Conservation (phyloP, 331 rosid genomes). For the Phaseolus coccineus region DNA sequence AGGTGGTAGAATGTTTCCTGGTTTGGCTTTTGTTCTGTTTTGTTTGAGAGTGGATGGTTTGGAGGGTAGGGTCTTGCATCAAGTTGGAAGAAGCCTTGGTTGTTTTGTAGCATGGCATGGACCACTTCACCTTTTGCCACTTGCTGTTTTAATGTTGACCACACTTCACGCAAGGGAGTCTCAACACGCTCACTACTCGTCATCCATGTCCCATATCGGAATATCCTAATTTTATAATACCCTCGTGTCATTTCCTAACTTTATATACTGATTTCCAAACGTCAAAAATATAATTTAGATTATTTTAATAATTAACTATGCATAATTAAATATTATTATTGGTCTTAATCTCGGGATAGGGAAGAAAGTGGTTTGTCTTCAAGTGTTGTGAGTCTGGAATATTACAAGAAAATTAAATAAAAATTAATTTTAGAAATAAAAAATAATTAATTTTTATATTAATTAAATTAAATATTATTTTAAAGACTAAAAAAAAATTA, state of each 20-base stretch:
- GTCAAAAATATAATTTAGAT: no score
- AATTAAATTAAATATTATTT: no score
- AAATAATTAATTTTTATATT: no score
- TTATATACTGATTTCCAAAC: no score
- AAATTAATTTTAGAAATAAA: no score
- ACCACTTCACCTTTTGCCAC: background rate
- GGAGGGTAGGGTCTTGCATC: background rate
- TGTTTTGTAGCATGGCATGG: conserved; percentile 15
- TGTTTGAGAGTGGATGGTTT: background rate
- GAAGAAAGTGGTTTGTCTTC: no score
- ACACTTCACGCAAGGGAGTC: background rate
- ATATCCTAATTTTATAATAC: background rate
- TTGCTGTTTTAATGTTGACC: background rate
- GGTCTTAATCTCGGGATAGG: no score
- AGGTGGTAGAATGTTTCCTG: background rate
- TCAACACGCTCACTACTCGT: background rate
- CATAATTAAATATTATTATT: no score
- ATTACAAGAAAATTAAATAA: no score
- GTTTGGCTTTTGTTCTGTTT: background rate
- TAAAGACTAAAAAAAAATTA: no score
- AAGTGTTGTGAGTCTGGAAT: no score
- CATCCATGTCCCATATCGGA: background rate
- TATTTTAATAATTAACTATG: no score
- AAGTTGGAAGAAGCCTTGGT: background rate
- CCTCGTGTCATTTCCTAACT: background rate